Evolutionary conservation across 495 filamentous ascomycete genomes (phyloP).

Genomic region (Neurospora sp.): DNA sequence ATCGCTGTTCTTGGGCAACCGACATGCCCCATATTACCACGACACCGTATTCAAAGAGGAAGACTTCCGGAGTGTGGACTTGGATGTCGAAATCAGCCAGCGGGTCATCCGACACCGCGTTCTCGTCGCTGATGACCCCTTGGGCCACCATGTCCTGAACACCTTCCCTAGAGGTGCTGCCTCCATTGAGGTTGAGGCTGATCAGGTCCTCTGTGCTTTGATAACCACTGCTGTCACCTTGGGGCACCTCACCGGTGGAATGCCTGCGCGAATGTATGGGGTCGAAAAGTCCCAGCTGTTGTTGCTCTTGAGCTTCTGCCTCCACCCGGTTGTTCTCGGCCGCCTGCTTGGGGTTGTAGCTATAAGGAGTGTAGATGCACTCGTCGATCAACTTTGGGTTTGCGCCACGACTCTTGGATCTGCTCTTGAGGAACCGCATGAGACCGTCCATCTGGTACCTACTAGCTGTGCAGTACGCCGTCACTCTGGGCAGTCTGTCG

Average conservation of each 20-base stretch:
- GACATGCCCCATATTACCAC: slow-evolving; percentile 99
- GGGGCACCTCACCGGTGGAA: slow-evolving; percentile 16
- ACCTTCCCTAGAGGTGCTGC: slow-evolving; percentile 3
- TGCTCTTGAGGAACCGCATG: slow-evolving; percentile 79
- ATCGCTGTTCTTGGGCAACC: slow-evolving; percentile 67
- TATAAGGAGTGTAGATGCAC: slow-evolving; percentile 90
- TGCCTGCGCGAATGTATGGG: slow-evolving; percentile 45
- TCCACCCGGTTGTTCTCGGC: slow-evolving; percentile 4
- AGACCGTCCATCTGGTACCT: slow-evolving; percentile 80
- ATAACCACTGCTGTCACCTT: background rate
- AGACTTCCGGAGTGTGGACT: slow-evolving; percentile 86
- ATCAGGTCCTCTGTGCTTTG: slow-evolving; percentile 21
- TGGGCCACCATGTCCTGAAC: slow-evolving; percentile 20
- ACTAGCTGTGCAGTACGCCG: slow-evolving; percentile 91
- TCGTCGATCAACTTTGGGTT: slow-evolving; percentile 90
- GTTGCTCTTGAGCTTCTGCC: slow-evolving; percentile 16
- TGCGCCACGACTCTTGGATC: slow-evolving; percentile 60
- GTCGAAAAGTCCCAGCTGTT: slow-evolving; percentile 39
- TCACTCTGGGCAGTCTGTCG: slow-evolving; percentile 77
- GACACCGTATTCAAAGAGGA: slow-evolving; percentile 96
- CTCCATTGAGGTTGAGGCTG: slow-evolving; percentile 12
- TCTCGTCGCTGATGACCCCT: slow-evolving; percentile 13
- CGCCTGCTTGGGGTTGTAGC: slow-evolving; percentile 43
- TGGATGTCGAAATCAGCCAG: slow-evolving; percentile 54
- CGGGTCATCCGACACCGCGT: slow-evolving; percentile 16